A percentile compares a stretch with the other conserved stretches of the same genome.
Conservation (phyloP, 306 rosid genomes). For the Pterocarpus santalinus region DNA sequence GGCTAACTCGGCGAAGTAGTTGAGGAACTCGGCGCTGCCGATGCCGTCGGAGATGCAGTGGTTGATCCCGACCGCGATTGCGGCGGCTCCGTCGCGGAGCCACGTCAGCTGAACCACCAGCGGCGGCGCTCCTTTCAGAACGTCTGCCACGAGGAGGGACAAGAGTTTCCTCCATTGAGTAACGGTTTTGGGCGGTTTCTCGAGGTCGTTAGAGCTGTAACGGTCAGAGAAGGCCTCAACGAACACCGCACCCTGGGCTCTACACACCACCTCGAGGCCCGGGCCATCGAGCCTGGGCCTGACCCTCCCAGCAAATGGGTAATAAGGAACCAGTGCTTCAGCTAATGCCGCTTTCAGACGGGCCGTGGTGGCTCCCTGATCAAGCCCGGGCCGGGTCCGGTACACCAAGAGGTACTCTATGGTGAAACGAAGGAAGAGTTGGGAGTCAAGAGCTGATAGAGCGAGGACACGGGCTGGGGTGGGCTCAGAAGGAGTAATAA, state of each 20-base stretch:
- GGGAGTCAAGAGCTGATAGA: slow-evolving; percentile 86
- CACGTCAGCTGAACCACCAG: slow-evolving; percentile 82
- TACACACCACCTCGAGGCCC: slow-evolving; percentile 72
- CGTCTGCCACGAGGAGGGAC: slow-evolving; percentile 69
- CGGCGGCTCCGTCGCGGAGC: slow-evolving; percentile 79
- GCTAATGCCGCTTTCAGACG: slow-evolving; percentile 70
- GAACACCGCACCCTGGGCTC: slow-evolving; percentile 78
- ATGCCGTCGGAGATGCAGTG: slow-evolving; percentile 85
- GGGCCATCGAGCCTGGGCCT: slow-evolving; percentile 50
- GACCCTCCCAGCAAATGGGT: slow-evolving; percentile 79
- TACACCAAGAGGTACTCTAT: slow-evolving; percentile 80
- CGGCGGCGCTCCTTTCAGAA: slow-evolving; percentile 77
- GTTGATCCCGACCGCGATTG: slow-evolving; percentile 75
- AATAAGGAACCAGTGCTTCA: slow-evolving; percentile 68
- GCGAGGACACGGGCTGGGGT: slow-evolving; percentile 63
- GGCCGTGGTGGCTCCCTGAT: slow-evolving; percentile 46
- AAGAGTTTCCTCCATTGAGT: slow-evolving; percentile 72
- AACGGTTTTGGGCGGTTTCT: slow-evolving; percentile 65
- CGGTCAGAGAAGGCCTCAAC: slow-evolving; percentile 70
- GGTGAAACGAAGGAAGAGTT: slow-evolving; percentile 89
- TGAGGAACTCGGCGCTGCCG: slow-evolving; percentile 82
- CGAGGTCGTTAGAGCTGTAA: slow-evolving; percentile 55
- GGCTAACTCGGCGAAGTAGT: slow-evolving; percentile 65
- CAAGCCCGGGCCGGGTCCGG: slow-evolving; percentile 47
- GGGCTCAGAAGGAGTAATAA: slow-evolving; percentile 73